phyloP scores from a whole-genome alignment of 768 basidiomycete species.

The Tylopilus balloui region DNA sequence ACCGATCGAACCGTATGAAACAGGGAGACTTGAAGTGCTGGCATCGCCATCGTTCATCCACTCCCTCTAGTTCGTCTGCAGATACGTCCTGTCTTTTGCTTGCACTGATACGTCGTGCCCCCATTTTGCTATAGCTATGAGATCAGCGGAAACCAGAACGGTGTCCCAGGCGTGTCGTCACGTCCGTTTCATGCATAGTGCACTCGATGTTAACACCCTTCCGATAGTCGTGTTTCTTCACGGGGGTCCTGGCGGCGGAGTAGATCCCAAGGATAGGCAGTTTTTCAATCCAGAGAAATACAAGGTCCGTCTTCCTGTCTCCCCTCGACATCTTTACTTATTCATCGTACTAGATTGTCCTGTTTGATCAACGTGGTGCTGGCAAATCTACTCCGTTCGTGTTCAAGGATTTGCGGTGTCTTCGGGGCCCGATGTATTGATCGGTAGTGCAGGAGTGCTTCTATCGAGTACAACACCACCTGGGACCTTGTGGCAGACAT shows the following conservation, averaged over 20 bases:
- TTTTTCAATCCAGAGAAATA: slow-evolving; percentile 87
- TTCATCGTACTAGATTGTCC: slow-evolving; percentile 53
- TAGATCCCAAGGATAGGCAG: slow-evolving; percentile 57
- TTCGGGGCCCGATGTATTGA: slow-evolving; percentile 1
- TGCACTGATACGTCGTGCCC: neutral
- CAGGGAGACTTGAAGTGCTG: slow-evolving; percentile 64
- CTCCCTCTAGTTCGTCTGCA: slow-evolving; percentile 59
- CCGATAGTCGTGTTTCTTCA: slow-evolving; percentile 72
- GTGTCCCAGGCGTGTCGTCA: slow-evolving; percentile 55
- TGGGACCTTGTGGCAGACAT: slow-evolving; percentile 92
- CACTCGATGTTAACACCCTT: slow-evolving; percentile 1
- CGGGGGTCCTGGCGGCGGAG: slow-evolving; percentile 82
- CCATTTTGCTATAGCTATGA: slow-evolving; percentile 55
- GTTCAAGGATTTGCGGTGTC: neutral
- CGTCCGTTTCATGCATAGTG: neutral
- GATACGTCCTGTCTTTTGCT: slow-evolving; percentile 7
- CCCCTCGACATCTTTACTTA: neutral
- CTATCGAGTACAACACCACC: slow-evolving; percentile 83
- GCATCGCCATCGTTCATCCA: slow-evolving; percentile 47
- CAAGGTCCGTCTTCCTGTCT: slow-evolving; percentile 44
- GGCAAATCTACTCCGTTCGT: slow-evolving; percentile 83
- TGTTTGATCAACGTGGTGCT: slow-evolving; percentile 87
- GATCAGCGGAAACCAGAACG: slow-evolving; percentile 71
- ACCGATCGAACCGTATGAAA: slow-evolving; percentile 58
- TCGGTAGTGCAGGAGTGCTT: slow-evolving; percentile 53